Evolutionary conservation across 495 filamentous ascomycete genomes (phyloP), one percentile per base, ranked within the genome.

Genomic region (Trichoderma orchidacearum): DNA sequence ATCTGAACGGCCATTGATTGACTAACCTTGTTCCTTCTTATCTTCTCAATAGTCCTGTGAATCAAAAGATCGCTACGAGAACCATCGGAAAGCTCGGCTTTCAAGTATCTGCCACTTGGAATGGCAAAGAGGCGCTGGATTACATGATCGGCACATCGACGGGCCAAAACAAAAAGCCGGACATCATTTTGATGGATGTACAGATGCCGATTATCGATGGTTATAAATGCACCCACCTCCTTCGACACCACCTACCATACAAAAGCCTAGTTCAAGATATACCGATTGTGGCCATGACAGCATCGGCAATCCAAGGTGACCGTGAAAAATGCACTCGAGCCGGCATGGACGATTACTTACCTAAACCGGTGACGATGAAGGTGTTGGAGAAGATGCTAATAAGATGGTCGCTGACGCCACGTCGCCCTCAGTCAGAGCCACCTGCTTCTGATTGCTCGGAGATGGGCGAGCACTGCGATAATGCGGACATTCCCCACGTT

Each of bases 171-270:
- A 67, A 71, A 8, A 77, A 72, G 53, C 81, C 86, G 1, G 80
- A 92, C 59, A 84, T 92, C n/a, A 87, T 92, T 50, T 75, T 92
- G 7, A 93, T 94, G 89, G 87, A 94, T 61, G 81, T 90, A 0
- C 86, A 90, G 66, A 90, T 93, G 86, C 85, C 87, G 4, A 73
- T 90, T 15, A 80, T 90, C 58, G 87, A 90, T 59, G 89, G 89
- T 1, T 92, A 91, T 61, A 72, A 77, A 30, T 85, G 86, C 30
- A 90, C 87, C 0, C 82, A 83, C n/a, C 74, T 81, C 30, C 80
- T 93, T 25, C 73, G 87, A 35, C 76, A 80, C 51, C 75, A 83
- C 56, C 55, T 68, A 3, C 81, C 80, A 3, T 83, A 85, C 61
- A 78, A 76, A 51, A 64, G 65, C 13, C 67, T 73, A 13, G 71